Base-by-base conservation (phyloP, 371 early-diverging fungal species). In the Blakeslea trispora region DNA sequence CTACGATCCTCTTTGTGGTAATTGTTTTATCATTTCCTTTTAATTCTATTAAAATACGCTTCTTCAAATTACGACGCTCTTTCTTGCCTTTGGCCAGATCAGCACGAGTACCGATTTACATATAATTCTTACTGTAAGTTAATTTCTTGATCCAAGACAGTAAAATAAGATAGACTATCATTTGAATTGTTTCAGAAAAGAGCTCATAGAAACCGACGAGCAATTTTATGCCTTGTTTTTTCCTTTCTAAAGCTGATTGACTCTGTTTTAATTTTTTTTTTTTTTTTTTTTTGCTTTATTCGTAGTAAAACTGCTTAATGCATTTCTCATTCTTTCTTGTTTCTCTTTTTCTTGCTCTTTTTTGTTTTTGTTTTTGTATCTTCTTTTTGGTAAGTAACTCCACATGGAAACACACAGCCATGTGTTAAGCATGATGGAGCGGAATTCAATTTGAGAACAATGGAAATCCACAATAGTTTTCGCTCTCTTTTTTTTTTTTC, bases 381-480 rank as follows among this genome's bases (percentile, higher is more conserved):
- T 8, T 19, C 17, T 17, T 45, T 34, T 22, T 37, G 55, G 61
- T 55, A 55, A 55, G 55, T 39, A 39, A 18, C 23, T 49, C 43
- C 61, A 51, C 55, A 51, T 51, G 50, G 19, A 18, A 18, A 18
- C 32, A 56, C 55, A 43, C 62, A 55, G 55, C 62, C 62, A 61
- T 61, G 62, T 56, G 62, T 48, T 37, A 41, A 50, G 52, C 56
- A 57, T 53, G 43, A 56, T 62, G 57, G 53, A 47, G 55, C 63
- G 63, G 63, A 48, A 52, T 35, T 22, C 48, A 53, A 50, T 50
- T 28, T 51, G 50, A 50, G 61, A 61, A 61, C 48, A 53, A 53
- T 31, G 5, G 19, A 48, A 48, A 28, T 21, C 45, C 41, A 17
- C 37, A 31, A 21, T 43, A 41, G 48, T 42, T 28, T 32, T 37